Conservation (phyloP, 495 filamentous ascomycete genomes). For the Neurospora intermedia region DNA sequence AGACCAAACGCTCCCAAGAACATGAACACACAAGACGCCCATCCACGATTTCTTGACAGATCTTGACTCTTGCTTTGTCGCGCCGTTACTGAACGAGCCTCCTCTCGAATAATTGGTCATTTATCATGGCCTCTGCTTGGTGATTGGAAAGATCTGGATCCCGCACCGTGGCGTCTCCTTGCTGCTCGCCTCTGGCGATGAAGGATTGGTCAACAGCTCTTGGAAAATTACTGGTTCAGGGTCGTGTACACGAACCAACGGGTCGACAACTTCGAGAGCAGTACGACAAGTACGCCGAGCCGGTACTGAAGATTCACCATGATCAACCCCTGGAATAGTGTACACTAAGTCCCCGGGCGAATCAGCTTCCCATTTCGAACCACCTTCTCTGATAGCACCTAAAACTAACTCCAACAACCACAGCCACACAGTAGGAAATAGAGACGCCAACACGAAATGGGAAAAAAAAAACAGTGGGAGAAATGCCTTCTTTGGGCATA, state of each 20-base stretch:
- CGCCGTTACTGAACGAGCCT: neutral
- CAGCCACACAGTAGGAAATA: neutral
- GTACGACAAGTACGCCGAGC: neutral
- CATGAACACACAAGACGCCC: neutral
- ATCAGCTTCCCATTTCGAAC: neutral
- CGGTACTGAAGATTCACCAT: neutral
- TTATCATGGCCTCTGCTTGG: neutral
- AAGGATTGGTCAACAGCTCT: neutral
- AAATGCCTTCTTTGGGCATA: neutral
- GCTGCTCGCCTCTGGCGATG: neutral
- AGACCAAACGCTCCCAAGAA: neutral
- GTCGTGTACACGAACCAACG: neutral
- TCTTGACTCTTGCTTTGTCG: neutral
- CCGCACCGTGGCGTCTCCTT: neutral
- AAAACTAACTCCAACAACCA: neutral
- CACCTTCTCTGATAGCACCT: neutral
- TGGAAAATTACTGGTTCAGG: neutral
- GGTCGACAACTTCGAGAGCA: neutral
- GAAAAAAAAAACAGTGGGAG: neutral
- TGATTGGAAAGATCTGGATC: neutral
- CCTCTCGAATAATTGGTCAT: neutral
- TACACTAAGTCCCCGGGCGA: neutral
- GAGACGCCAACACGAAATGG: neutral
- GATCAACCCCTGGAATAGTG: neutral
- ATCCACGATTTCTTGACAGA: neutral